phyloP scores from a whole-genome alignment of 305 asterid species.

The Euphrasia arctica region DNA sequence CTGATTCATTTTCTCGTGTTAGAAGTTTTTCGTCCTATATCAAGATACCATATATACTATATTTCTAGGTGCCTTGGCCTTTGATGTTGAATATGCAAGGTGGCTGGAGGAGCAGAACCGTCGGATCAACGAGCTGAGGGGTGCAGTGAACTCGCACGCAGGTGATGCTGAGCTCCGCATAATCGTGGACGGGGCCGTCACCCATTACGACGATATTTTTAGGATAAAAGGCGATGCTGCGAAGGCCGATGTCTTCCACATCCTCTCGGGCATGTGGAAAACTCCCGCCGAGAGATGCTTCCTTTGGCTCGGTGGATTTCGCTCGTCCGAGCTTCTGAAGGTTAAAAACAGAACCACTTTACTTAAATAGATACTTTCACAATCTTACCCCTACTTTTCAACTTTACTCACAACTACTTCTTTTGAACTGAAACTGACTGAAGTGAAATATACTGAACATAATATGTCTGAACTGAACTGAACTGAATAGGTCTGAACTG shows the following conservation, averaged over 20 bases:
- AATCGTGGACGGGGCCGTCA: slow-evolving; percentile 53
- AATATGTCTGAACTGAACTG: too few relatives aligned
- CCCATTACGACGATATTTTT: slow-evolving; percentile 60
- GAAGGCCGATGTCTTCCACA: slow-evolving; percentile 65
- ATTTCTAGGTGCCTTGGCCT: slow-evolving; percentile 63
- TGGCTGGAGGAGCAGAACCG: slow-evolving; percentile 75
- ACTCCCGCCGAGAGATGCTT: slow-evolving; percentile 76
- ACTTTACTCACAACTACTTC: too few relatives aligned
- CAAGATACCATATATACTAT: slow-evolving; percentile 18
- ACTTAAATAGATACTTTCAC: too few relatives aligned
- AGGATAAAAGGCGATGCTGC: slow-evolving; percentile 75
- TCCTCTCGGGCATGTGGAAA: slow-evolving; percentile 72
- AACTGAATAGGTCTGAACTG: too few relatives aligned
- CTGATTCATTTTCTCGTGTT: slow-evolving; percentile 16
- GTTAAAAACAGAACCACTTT: slow-evolving; percentile 11
- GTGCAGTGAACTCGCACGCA: slow-evolving; percentile 69
- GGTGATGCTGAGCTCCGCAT: slow-evolving; percentile 70
- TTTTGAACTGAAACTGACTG: too few relatives aligned
- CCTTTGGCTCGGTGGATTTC: slow-evolving; percentile 75
- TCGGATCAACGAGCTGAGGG: slow-evolving; percentile 63
- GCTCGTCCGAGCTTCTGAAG: slow-evolving; percentile 72
- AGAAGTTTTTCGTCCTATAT: slow-evolving; percentile 10
- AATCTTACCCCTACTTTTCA: too few relatives aligned
- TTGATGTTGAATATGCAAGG: slow-evolving; percentile 69
- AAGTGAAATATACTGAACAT: too few relatives aligned